Evolutionary conservation across 805 yeast genomes (phyloP).

Genomic region (Metschnikowia kofuensis): DNA sequence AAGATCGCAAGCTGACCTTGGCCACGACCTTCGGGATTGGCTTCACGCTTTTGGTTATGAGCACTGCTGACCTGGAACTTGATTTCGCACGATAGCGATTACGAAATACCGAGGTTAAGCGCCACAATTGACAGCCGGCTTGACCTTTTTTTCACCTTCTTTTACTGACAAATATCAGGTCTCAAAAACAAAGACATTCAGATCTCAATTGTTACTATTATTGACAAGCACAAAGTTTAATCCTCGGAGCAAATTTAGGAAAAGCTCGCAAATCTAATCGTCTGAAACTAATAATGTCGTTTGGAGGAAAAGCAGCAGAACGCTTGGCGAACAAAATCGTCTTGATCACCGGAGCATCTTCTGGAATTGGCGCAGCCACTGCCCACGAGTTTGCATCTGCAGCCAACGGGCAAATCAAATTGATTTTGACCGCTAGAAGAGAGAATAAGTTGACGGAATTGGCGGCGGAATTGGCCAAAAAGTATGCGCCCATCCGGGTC

Average conservation of each 20-base stretch:
- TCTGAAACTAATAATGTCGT: constrained; percentile 24
- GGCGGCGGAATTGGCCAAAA: constrained; percentile 22
- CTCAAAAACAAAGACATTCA: too few species aligned
- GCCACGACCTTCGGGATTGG: not conserved
- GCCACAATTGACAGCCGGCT: too few species aligned
- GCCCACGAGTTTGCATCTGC: constrained; percentile 78
- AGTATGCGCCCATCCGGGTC: constrained; percentile 26
- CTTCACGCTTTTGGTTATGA: not conserved
- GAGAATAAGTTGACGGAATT: constrained; percentile 26
- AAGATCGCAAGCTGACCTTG: too few species aligned
- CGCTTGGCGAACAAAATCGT: constrained; percentile 36
- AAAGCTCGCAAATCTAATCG: not conserved
- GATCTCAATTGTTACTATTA: too few species aligned
- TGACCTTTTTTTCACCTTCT: too few species aligned
- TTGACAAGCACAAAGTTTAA: too few species aligned
- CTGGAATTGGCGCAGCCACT: constrained; percentile 93
- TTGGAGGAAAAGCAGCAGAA: constrained; percentile 37
- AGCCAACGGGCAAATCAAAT: constrained; percentile 34
- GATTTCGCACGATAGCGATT: not conserved
- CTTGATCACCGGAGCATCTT: constrained; percentile 80
- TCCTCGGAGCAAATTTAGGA: not conserved
- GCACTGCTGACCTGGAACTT: not conserved
- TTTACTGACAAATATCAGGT: too few species aligned
- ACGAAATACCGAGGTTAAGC: not conserved
- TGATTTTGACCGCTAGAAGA: constrained; percentile 39